Conservation (phyloP, 192 early-diverging fungal genomes). For the Coemansia sp. region DNA sequence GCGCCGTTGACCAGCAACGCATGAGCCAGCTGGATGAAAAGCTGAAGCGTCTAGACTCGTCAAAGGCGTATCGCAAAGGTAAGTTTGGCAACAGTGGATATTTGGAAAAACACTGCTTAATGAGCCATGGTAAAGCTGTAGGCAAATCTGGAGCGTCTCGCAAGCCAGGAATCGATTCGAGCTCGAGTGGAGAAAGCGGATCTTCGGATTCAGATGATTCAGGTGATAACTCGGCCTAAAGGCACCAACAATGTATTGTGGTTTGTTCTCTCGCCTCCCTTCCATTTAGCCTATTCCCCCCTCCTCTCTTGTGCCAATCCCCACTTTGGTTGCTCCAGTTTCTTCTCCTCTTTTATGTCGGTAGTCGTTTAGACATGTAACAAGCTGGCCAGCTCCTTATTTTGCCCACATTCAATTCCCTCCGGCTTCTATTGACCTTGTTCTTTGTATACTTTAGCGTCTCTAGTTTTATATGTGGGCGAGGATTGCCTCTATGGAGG, state of each 20-base stretch:
- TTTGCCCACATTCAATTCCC: too few species aligned
- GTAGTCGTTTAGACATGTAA: too few species aligned
- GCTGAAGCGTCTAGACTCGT: conserved; percentile 47
- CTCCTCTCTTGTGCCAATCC: conserved; percentile 6
- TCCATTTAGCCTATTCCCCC: conserved; percentile 9
- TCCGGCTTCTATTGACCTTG: too few species aligned
- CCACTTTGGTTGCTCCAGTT: background rate
- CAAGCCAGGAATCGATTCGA: conserved; percentile 33
- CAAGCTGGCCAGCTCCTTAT: too few species aligned
- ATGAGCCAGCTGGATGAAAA: conserved; percentile 53
- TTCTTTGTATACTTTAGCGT: too few species aligned
- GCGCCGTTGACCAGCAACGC: conserved; percentile 27
- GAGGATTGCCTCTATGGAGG: too few species aligned
- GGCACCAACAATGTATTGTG: conserved; percentile 16
- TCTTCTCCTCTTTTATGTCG: too few species aligned
- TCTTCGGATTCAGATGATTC: conserved; percentile 80
- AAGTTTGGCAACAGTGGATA: conserved; percentile 5
- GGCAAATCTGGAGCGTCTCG: conserved; percentile 27
- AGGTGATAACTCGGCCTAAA: conserved; percentile 75
- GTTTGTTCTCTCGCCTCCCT: conserved; percentile 37
- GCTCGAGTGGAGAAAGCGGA: conserved; percentile 52
- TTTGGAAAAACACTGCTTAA: background rate
- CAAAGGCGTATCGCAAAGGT: conserved; percentile 33
- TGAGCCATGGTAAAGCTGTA: conserved; percentile 3
- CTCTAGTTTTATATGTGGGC: too few species aligned